Conservation (phyloP, 2,329 filamentous ascomycete genomes). For the Cladophialophora exuberans region DNA sequence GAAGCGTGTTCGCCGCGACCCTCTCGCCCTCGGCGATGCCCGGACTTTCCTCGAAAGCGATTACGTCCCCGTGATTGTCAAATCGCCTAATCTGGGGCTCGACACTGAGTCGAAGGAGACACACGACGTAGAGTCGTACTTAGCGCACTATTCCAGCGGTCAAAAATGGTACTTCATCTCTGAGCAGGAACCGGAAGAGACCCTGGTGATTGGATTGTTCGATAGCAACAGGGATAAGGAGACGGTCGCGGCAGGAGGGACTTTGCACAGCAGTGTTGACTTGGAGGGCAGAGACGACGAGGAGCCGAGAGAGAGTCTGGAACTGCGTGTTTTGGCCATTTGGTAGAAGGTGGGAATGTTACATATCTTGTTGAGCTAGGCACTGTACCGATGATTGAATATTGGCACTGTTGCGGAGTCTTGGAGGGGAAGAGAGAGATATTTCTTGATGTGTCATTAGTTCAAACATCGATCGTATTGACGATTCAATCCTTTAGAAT, state of each 20-base stretch:
- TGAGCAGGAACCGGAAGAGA: conserved; percentile 28
- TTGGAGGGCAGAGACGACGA: conserved; percentile 25
- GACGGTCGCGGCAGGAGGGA: conserved; percentile 28
- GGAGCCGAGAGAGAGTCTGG: conserved; percentile 27
- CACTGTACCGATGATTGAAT: no score
- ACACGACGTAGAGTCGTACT: conserved; percentile 25
- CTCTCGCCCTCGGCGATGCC: conserved; percentile 28
- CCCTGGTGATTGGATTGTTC: conserved; percentile 27
- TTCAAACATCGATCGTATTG: no score
- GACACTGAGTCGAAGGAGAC: conserved; percentile 16
- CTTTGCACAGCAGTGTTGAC: conserved; percentile 28
- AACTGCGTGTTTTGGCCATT: conserved; percentile 27
- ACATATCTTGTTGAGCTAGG: no score
- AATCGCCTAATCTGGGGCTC: conserved; percentile 26
- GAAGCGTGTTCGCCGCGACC: conserved; percentile 30
- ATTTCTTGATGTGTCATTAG: no score
- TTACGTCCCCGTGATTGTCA: conserved; percentile 27
- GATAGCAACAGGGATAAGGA: conserved; percentile 28
- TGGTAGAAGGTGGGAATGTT: conserved; percentile 23
- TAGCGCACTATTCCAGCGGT: conserved; percentile 25
- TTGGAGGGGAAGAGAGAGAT: no score
- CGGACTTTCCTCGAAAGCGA: conserved; percentile 27
- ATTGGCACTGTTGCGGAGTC: no score
- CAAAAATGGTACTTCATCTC: conserved; percentile 31
- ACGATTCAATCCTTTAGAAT: no score